Conservation (phyloP, 371 early-diverging fungal species). For the Enteropsectra breve region DNA sequence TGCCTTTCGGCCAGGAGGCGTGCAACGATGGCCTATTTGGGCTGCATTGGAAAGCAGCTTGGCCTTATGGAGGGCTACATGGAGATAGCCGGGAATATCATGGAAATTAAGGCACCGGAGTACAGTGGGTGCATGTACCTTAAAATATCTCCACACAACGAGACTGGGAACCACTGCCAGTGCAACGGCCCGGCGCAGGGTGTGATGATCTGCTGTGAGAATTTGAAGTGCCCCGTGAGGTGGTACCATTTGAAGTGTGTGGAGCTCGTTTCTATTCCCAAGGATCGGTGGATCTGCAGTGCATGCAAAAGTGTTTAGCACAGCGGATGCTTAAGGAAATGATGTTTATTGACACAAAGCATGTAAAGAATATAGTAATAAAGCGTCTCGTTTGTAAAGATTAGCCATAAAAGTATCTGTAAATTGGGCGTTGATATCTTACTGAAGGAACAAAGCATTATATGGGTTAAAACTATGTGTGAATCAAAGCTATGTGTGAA, state of each 20-base stretch:
- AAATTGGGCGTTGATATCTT: too few relatives aligned
- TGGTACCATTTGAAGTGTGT: constrained; percentile 90
- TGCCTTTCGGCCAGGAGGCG: neutral
- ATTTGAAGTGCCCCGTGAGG: constrained; percentile 66
- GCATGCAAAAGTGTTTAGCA: too few relatives aligned
- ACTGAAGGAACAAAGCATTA: too few relatives aligned
- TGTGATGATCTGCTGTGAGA: constrained; percentile 60
- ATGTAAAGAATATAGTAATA: too few relatives aligned
- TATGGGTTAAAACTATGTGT: too few relatives aligned
- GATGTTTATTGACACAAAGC: too few relatives aligned
- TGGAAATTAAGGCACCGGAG: constrained; percentile 8
- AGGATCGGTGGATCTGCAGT: constrained; percentile 77
- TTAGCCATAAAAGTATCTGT: too few relatives aligned
- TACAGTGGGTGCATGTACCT: constrained; percentile 1
- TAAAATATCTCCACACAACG: constrained; percentile 8
- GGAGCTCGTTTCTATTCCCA: constrained; percentile 69
- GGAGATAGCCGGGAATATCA: neutral
- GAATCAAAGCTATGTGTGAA: too few relatives aligned
- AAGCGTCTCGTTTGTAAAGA: too few relatives aligned
- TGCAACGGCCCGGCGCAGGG: constrained; percentile 56
- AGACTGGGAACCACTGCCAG: constrained; percentile 47
- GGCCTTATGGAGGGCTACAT: constrained; percentile 3
- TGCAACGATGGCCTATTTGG: constrained; percentile 1
- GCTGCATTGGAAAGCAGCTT: neutral
- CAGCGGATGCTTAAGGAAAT: too few relatives aligned